A percentile compares a stretch with the other conserved stretches of the same genome.
Evolutionary conservation across 2,329 filamentous ascomycete species (phyloP).

Genomic region (Penicillium sp.): DNA sequence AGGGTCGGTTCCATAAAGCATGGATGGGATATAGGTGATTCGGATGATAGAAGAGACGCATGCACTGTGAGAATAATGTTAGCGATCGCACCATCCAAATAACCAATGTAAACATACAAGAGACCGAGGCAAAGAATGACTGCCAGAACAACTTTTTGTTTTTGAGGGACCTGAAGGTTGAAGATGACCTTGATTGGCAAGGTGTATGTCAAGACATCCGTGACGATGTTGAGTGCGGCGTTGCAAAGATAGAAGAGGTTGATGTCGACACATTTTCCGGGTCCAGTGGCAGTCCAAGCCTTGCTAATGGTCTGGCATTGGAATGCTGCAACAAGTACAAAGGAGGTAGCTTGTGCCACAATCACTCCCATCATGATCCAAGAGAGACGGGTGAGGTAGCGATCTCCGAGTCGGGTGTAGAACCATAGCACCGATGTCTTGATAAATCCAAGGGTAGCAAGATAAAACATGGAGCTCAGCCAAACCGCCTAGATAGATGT

Average conservation of each 20-base stretch:
- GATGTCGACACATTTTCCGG: constrained; percentile 50
- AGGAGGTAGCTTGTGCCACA: constrained; percentile 41
- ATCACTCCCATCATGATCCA: constrained; percentile 46
- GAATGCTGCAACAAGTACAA: constrained; percentile 47
- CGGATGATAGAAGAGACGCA: constrained; percentile 51
- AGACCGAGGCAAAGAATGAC: constrained; percentile 55
- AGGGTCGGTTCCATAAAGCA: constrained; percentile 40
- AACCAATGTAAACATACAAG: constrained; percentile 33
- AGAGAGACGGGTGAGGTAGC: constrained; percentile 36
- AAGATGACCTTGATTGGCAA: constrained; percentile 54
- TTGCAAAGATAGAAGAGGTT: constrained; percentile 55
- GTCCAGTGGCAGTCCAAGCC: constrained; percentile 40
- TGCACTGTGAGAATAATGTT: constrained; percentile 32
- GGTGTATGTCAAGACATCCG: constrained; percentile 58
- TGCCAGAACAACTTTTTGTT: constrained; percentile 50
- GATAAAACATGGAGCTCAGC: constrained; percentile 53
- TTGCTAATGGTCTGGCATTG: constrained; percentile 45
- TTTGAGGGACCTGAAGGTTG: constrained; percentile 48
- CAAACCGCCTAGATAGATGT: constrained; percentile 41
- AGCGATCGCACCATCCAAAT: background rate
- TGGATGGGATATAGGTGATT: constrained; percentile 48
- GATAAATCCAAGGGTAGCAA: constrained; percentile 49
- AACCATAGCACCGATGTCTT: constrained; percentile 51
- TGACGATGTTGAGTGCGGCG: constrained; percentile 61
- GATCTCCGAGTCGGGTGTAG: constrained; percentile 48